phyloP scores from a whole-genome alignment of 495 filamentous ascomycete genomes.

The Cercophora sp. region DNA sequence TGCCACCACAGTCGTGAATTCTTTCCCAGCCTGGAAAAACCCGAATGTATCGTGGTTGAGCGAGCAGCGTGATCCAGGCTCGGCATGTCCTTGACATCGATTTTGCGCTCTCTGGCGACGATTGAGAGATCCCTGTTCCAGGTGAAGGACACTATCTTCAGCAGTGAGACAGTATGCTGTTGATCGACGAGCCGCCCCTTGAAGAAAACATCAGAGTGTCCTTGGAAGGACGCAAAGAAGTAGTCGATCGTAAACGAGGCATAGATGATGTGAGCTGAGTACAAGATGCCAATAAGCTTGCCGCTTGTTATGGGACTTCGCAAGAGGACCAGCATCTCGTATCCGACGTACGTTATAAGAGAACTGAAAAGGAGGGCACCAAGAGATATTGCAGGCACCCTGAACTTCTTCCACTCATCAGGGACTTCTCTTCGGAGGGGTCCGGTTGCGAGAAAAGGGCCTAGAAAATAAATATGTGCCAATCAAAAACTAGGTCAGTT shows the following conservation, averaged over 20 bases:
- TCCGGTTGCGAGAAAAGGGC: too few relatives aligned
- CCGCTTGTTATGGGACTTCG: conserved; percentile 11
- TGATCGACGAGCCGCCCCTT: conserved; percentile 52
- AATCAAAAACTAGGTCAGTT: too few relatives aligned
- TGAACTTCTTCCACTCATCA: too few relatives aligned
- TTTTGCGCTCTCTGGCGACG: conserved; percentile 41
- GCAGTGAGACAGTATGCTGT: conserved; percentile 51
- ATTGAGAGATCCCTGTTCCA: conserved; percentile 55
- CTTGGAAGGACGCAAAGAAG: conserved; percentile 44
- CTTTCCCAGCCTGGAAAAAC: conserved; percentile 40
- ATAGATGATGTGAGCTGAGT: conserved; percentile 23
- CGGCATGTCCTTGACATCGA: conserved; percentile 54
- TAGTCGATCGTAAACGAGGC: conserved; percentile 17
- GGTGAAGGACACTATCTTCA: conserved; percentile 51
- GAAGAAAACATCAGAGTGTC: conserved; percentile 56
- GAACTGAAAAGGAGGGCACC: background rate
- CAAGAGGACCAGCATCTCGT: too few relatives aligned
- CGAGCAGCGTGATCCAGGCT: conserved; percentile 41
- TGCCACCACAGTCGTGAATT: conserved; percentile 52
- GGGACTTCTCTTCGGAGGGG: too few relatives aligned
- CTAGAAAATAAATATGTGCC: too few relatives aligned
- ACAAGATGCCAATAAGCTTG: conserved; percentile 11
- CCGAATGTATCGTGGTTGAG: conserved; percentile 35
- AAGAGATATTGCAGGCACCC: too few relatives aligned
- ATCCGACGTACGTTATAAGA: too few relatives aligned